A percentile compares a stretch with the other conserved stretches of the same genome.
phyloP scores from a whole-genome alignment of 352 stramenopile species.

The Phytophthora tentaculata region DNA sequence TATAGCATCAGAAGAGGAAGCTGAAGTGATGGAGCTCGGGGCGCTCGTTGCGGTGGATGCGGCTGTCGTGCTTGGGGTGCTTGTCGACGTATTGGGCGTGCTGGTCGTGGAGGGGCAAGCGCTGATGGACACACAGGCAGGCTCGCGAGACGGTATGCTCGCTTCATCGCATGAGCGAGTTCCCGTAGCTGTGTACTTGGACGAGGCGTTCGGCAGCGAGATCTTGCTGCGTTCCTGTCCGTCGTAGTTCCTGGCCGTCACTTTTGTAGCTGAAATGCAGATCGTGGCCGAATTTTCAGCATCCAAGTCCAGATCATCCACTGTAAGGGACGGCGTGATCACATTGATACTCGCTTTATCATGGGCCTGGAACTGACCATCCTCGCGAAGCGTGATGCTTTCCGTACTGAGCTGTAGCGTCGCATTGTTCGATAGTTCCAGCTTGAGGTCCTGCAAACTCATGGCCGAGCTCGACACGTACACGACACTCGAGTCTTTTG shows the following conservation, averaged over 20 bases:
- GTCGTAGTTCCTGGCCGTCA: conserved; percentile 32
- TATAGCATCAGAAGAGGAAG: conserved; percentile 14
- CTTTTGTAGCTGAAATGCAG: conserved; percentile 28
- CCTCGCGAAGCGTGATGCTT: conserved; percentile 29
- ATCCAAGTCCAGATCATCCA: conserved; percentile 31
- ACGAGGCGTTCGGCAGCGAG: conserved; percentile 37
- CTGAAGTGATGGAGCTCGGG: conserved; percentile 10
- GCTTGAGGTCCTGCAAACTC: conserved; percentile 32
- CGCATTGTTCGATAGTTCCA: conserved; percentile 29
- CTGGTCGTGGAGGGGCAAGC: conserved; percentile 12
- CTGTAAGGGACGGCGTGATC: conserved; percentile 26
- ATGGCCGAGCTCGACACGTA: conserved; percentile 29
- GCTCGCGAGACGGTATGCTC: conserved; percentile 23
- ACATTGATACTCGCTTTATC: conserved; percentile 29
- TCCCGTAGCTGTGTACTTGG: conserved; percentile 34
- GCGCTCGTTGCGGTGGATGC: conserved; percentile 7
- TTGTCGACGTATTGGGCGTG: conserved; percentile 7
- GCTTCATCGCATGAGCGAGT: conserved; percentile 15
- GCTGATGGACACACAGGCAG: conserved; percentile 22
- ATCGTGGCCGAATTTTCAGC: conserved; percentile 23
- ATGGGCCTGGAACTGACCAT: conserved; percentile 33
- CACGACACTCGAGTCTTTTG: conserved; percentile 27
- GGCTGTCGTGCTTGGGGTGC: conserved; percentile 5
- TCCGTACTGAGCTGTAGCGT: conserved; percentile 30
- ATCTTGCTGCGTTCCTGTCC: conserved; percentile 27